A percentile compares a stretch with the other conserved stretches of the same genome.
Evolutionary conservation across 768 basidiomycete species (phyloP).

Genomic region (Dioszegia hungarica): DNA sequence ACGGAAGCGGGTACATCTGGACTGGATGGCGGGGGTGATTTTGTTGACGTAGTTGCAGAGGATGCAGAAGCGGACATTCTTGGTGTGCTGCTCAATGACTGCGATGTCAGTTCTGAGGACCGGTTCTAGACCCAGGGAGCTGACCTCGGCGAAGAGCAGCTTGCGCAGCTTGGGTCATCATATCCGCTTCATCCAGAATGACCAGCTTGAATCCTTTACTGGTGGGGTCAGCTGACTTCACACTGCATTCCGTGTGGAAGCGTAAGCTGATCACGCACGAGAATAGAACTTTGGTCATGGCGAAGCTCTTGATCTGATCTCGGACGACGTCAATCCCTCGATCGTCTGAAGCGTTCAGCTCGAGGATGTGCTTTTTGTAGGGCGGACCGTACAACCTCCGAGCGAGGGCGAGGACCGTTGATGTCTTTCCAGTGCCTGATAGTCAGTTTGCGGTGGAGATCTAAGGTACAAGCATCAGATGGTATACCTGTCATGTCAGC

Average conservation of each 20-base stretch:
- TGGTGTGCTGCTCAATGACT: slow-evolving; percentile 97
- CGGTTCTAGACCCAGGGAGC: slow-evolving; percentile 5
- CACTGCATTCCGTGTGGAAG: background rate
- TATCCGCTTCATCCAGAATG: slow-evolving; percentile 98
- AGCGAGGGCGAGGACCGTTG: slow-evolving; percentile 92
- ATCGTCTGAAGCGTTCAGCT: slow-evolving; percentile 97
- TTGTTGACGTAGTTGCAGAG: slow-evolving; percentile 99
- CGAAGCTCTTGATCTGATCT: slow-evolving; percentile 98
- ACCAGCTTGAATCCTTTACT: slow-evolving; percentile 96
- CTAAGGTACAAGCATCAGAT: too few relatives aligned
- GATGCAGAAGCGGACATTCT: slow-evolving; percentile 98
- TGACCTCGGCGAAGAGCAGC: slow-evolving; percentile 79
- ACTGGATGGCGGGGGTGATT: slow-evolving; percentile 96
- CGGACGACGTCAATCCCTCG: slow-evolving; percentile 97
- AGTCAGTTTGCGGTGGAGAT: too few relatives aligned
- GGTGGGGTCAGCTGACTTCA: slow-evolving; percentile 47
- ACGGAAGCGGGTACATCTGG: slow-evolving; percentile 93
- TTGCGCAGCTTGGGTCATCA: slow-evolving; percentile 99
- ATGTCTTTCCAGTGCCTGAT: slow-evolving; percentile 87
- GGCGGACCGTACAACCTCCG: slow-evolving; percentile 84
- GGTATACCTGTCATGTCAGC: too few relatives aligned
- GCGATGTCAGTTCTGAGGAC: background rate
- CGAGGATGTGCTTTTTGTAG: slow-evolving; percentile 86
- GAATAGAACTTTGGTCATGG: slow-evolving; percentile 81
- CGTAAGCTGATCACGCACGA: slow-evolving; percentile 40